Base-by-base conservation (phyloP, 1,284 basidiomycete genomes). In the Testicularia cyperi region DNA sequence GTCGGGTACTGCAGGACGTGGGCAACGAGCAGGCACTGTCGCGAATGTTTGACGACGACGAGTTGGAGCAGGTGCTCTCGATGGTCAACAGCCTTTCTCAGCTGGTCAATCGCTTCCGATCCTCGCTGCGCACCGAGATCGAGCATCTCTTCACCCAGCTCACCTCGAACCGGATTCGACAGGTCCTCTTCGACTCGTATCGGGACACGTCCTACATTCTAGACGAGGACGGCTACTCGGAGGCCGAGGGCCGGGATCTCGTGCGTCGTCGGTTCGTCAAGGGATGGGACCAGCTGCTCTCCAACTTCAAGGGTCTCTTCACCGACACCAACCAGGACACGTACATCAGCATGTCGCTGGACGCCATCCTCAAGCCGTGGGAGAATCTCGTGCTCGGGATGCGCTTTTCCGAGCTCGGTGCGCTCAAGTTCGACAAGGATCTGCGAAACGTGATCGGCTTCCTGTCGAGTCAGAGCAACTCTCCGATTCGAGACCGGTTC, bases 81-180 rank as follows among this genome's bases (percentile, higher is more conserved):
- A 34, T 42, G 16, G 35, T 62, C 3, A 28, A 42, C 6, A 38
- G 48, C 9, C 29, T 63, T 4, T 39, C 32, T 3, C 26, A 26
- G 14, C 36, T 54, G 2, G 58, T 57, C 18, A 36, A 44, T n/a
- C 58, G 47, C 16, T 54, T 55, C 32, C 39, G 35, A 1, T 67
- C 41, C 8, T 49, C 38, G 21, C 18, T 54, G 2, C 74, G 92
- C 86, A 81, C 83, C 9, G 90, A 92, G 25, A 81, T 96, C 29
- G 94, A 97, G 64, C 90, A 92, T 68, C 80, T 97, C 18, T 97
- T 97, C 80, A 92, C 90, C 60, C 90, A 95, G 71, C 81, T 96
- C 8, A 83, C 92, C 45, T 83, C 90, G 19, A 90, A 92, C 0
- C 86, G 86, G 46, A 77, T 98, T 24, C 84, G 92, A 15, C 86